A percentile compares a stretch with the other conserved stretches of the same genome.
These are phyloP conservation scores for Fusarium oligoseptatum DNA, from an alignment of 2,329 filamentous ascomycete species.

Conservation along the genomic window DNA sequence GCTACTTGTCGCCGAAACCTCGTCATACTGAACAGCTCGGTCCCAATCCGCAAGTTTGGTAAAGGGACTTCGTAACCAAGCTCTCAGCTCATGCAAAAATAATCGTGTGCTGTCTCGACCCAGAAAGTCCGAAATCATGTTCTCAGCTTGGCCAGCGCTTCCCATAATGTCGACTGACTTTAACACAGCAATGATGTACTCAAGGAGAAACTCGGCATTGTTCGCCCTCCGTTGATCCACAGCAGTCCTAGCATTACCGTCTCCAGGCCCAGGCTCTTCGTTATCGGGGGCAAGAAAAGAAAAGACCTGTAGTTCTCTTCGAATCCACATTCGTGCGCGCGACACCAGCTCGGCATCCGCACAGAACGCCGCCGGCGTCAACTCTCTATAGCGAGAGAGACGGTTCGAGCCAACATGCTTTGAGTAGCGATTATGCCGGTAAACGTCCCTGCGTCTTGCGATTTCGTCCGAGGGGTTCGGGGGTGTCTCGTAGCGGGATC, in stretches of 20 bases:
- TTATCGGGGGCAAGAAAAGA: slow-evolving; percentile 69
- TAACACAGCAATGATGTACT: slow-evolving; percentile 87
- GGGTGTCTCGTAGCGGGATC: slow-evolving; percentile 10
- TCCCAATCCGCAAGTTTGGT: slow-evolving; percentile 83
- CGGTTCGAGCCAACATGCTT: slow-evolving; percentile 86
- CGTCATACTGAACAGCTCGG: slow-evolving; percentile 77
- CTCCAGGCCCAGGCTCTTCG: slow-evolving; percentile 7
- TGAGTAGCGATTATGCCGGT: slow-evolving; percentile 79
- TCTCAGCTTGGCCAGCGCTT: slow-evolving; percentile 82
- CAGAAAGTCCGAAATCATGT: slow-evolving; percentile 82
- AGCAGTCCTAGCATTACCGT: slow-evolving; percentile 4
- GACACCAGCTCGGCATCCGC: slow-evolving; percentile 76
- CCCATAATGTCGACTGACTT: slow-evolving; percentile 86
- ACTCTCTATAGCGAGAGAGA: slow-evolving; percentile 79
- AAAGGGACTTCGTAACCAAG: slow-evolving; percentile 87
- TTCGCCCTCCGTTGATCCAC: slow-evolving; percentile 60
- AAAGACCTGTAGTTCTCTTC: slow-evolving; percentile 88
- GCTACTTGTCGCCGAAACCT: background rate
- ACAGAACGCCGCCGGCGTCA: slow-evolving; percentile 76
- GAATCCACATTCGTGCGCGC: slow-evolving; percentile 83
- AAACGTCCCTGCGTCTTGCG: slow-evolving; percentile 77
- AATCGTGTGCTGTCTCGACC: slow-evolving; percentile 79
- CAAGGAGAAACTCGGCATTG: slow-evolving; percentile 86
- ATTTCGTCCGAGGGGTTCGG: slow-evolving; percentile 32
- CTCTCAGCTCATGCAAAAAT: slow-evolving; percentile 87